Evolutionary conservation across 2,329 filamentous ascomycete species (phyloP), one percentile per base, ranked within the genome.

Genomic region (Cordyceps militaris): DNA sequence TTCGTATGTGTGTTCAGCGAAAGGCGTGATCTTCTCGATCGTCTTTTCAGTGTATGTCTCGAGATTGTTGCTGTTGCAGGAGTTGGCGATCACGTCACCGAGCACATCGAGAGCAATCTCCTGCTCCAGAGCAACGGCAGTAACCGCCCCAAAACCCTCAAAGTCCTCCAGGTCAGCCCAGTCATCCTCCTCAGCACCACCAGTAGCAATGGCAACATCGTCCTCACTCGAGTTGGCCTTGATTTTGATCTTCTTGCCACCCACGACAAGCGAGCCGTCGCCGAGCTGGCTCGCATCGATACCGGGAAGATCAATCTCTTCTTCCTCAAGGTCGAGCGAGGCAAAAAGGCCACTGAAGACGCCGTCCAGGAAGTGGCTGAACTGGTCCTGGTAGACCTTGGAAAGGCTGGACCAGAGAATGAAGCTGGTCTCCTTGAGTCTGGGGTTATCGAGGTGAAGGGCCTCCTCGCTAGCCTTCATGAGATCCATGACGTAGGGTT

Each of bases 101-200:
- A 97, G 82, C 6, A 97, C 92, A 72, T 99, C 94, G 46, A 96
- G 85, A 38, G 94, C 93, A 66, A 97, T 95, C 74, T 99, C 94
- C 76, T 97, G 97, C 80, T 97, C 94, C 66, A 96, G 83, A 24
- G 93, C 91, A 57, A 97, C 84, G 55, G 91, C 91, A 26, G 91
- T 95, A 61, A 95, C 89, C 52, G 90, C 90, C 59, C 85, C 86
- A 49, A 95, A 79, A 65, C 91, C 89, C 65, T 91, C 88, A 82
- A 89, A 91, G 61, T 91, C 89, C 59, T 91, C 89, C 44, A 93
- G 88, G 38, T 91, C 87, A 47, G 91, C 88, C 3, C 85, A 83
- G 14, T 87, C 80, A 61, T 88, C 87, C 70, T 70, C 74, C 52
- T 72, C 72, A 16, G 73, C 71, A 61, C 86, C 82, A 34, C 84